Conservation (phyloP, 257 asterid genomes). For the Knoxia roxburghii region DNA sequence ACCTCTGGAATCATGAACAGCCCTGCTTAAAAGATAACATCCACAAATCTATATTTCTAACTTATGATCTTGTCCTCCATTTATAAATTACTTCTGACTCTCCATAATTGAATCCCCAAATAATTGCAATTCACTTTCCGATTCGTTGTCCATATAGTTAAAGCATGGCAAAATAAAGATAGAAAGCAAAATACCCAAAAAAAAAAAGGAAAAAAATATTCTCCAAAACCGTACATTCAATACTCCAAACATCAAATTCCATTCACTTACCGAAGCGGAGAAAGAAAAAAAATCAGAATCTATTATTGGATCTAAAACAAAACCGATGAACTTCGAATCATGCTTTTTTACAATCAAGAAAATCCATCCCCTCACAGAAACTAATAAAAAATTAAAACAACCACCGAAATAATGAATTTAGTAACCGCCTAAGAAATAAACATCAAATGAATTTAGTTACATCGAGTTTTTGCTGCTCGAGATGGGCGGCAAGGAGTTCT, state of each 20-base stretch:
- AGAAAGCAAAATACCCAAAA: background rate
- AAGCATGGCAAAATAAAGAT: background rate
- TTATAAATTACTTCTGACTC: background rate
- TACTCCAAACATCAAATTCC: background rate
- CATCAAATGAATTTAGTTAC: conserved; percentile 19
- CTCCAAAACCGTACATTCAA: background rate
- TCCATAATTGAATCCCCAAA: background rate
- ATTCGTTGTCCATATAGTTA: background rate
- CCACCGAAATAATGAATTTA: background rate
- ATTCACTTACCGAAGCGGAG: too few relatives aligned
- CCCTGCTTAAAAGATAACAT: too few relatives aligned
- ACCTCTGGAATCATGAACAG: too few relatives aligned
- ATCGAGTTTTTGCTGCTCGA: conserved; percentile 43
- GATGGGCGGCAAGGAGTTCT: conserved; percentile 44
- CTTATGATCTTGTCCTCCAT: background rate
- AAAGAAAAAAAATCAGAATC: background rate
- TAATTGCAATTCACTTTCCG: background rate
- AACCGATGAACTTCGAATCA: background rate
- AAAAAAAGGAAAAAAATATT: too few relatives aligned
- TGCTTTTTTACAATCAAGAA: background rate
- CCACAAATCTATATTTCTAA: too few relatives aligned
- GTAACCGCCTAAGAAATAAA: background rate
- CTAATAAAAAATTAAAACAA: background rate
- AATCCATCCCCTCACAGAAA: background rate
- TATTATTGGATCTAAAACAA: background rate